Conservation (phyloP, 2,329 filamentous ascomycete species). For the Paecilomyces sp. region DNA sequence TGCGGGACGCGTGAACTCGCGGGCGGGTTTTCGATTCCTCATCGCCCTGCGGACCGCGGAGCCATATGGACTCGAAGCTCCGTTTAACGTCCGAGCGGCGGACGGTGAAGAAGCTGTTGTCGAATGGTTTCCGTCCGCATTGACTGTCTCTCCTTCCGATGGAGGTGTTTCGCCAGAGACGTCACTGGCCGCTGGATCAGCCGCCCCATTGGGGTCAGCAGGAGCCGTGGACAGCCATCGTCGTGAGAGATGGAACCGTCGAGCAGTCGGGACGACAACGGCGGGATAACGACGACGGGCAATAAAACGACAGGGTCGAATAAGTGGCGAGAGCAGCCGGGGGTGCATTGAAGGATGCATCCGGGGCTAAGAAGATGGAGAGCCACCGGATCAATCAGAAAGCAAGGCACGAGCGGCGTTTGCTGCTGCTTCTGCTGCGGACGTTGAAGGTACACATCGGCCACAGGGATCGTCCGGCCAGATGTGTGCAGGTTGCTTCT, state of each 20-base stretch:
- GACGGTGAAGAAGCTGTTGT: constrained; percentile 8
- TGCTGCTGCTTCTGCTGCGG: constrained; percentile 12
- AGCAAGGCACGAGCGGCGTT: constrained; percentile 6
- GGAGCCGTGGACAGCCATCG: constrained; percentile 20
- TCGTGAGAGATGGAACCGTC: constrained; percentile 26
- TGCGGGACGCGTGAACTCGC: constrained; percentile 12
- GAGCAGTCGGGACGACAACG: constrained; percentile 14
- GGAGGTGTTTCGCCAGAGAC: constrained; percentile 14
- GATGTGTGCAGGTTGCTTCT: not conserved
- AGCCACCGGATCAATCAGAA: constrained; percentile 18
- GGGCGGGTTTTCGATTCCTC: constrained; percentile 23
- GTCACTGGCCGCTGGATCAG: constrained; percentile 13
- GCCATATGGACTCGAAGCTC: constrained; percentile 27
- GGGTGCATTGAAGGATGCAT: constrained; percentile 33
- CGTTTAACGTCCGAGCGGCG: constrained; percentile 12
- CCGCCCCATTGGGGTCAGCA: constrained; percentile 18
- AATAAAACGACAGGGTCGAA: constrained; percentile 29
- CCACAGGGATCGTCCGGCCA: not conserved
- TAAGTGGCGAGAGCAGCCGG: constrained; percentile 23
- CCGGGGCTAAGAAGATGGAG: constrained; percentile 13
- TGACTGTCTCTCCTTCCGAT: constrained; percentile 9
- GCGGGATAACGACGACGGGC: constrained; percentile 29
- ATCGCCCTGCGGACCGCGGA: constrained; percentile 32
- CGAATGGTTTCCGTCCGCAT: constrained; percentile 9
- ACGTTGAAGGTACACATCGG: constrained; percentile 1